A percentile compares a stretch with the other conserved stretches of the same genome.
These are phyloP conservation scores for Wallacemonas sp. DNA, from an alignment of 208 protist genomes.

Conservation along the genomic window DNA sequence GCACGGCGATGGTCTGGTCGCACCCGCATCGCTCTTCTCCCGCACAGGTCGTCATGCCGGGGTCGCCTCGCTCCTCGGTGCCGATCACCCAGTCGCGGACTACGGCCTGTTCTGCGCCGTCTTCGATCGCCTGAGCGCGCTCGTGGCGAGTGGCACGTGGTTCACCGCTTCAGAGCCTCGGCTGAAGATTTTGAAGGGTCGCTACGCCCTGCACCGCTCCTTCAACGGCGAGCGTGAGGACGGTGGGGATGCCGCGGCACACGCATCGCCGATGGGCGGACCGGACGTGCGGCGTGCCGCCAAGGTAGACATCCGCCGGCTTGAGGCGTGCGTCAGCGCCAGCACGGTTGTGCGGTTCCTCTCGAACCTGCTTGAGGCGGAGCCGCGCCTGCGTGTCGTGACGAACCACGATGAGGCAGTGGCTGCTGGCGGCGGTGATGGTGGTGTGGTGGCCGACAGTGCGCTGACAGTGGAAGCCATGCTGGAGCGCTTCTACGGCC, in stretches of 20 bases:
- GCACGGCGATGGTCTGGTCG: constrained; percentile 33
- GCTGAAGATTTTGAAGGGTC: constrained; percentile 69
- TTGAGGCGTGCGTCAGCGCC: constrained; percentile 14
- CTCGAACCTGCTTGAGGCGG: not conserved
- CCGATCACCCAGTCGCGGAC: constrained; percentile 3
- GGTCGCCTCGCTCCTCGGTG: not conserved
- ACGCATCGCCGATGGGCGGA: not conserved
- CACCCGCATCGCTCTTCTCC: constrained; percentile 16
- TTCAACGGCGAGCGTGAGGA: constrained; percentile 79
- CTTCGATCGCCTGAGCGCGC: constrained; percentile 38
- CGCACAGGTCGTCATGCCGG: not conserved
- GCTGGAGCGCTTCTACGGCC: constrained; percentile 40
- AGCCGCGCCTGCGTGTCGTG: constrained; percentile 24
- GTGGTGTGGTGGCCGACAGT: not conserved
- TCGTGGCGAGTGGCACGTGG: constrained; percentile 39
- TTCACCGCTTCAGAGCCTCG: constrained; percentile 82
- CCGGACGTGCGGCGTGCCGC: constrained; percentile 3
- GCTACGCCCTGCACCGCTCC: constrained; percentile 64
- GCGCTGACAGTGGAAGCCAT: constrained; percentile 28
- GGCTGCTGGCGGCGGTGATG: not conserved
- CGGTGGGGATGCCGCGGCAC: constrained; percentile 6
- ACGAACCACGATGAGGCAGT: too few species aligned
- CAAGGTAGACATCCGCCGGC: constrained; percentile 15
- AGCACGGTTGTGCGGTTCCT: constrained; percentile 15
- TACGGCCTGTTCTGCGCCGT: constrained; percentile 44